Percentiles rank a stretch among this genome's conserved stretches.
These are phyloP conservation scores for Fusarium sp. DNA, from an alignment of 2,329 filamentous ascomycete species.

Conservation along the genomic window DNA sequence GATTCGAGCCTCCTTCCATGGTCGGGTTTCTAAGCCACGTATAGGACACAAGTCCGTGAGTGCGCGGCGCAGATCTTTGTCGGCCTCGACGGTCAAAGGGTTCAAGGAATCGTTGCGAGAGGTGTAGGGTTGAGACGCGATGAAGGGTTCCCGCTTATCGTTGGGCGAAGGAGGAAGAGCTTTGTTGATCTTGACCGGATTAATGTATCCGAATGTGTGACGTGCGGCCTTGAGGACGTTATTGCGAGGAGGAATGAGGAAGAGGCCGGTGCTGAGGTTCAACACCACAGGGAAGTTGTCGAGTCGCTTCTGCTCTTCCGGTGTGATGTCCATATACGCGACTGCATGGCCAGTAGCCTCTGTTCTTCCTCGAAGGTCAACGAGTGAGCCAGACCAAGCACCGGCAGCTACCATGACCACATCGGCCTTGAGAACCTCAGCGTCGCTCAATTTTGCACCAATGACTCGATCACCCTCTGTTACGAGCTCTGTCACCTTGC, in stretches of 20 bases:
- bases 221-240: constrained; percentile 73
- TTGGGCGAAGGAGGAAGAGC: constrained; percentile 46
- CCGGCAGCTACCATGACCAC: constrained; percentile 84
- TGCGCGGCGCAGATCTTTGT: constrained; percentile 66
- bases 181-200: constrained; percentile 52
- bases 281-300: constrained; percentile 74
- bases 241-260: constrained; percentile 74
- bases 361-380: constrained; percentile 79
- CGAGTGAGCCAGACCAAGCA: constrained; percentile 81
- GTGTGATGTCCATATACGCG: constrained; percentile 77
- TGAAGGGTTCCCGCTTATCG: constrained; percentile 41
- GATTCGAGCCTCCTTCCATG: constrained; percentile 68
- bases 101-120: constrained; percentile 51
- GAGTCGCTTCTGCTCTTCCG: constrained; percentile 73
- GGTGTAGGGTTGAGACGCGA: constrained; percentile 49
- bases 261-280: constrained; percentile 75
- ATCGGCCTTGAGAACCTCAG: constrained; percentile 62
- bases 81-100: constrained; percentile 66
- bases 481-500: constrained; percentile 55
- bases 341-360: constrained; percentile 84
- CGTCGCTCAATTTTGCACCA: constrained; percentile 58
- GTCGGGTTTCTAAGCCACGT: constrained; percentile 62
- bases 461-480: constrained; percentile 53
- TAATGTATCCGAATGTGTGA: constrained; percentile 74
- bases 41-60: constrained; percentile 68